Base-by-base conservation (phyloP, 306 rosid species). In the Dalbergia cochinchinensis region DNA sequence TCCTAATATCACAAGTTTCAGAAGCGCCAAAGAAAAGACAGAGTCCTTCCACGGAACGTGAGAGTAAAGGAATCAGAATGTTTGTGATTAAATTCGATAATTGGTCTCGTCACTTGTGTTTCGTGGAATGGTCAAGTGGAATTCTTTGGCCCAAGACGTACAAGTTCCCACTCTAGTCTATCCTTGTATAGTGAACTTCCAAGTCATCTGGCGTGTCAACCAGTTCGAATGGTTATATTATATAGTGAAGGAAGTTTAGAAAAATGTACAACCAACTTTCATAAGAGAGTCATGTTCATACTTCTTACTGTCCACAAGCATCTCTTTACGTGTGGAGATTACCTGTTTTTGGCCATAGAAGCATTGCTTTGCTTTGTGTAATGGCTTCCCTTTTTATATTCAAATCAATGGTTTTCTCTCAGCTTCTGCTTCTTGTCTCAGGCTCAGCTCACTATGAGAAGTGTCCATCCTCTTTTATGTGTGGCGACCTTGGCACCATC, bases 401-500 rank as follows among this genome's bases (percentile, higher is more conserved):
- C 0, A 62, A 22, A 13, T 69, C 69, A 12, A 19, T 50, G 57
- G 4, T 50, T 50, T 6, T 50, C 18, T 50, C 6, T 50, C 18
- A 50, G 16, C 16, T 50, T 50, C 7, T 50, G 57, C 7, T 50
- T 13, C 57, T 12, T 66, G 81, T 41, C 39, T 70, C 74, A 76
- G 81, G 22, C 39, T 70, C 74, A 76, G 82, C 70, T 71, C 14
- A 63, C 10, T 4, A 64, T 11, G 78, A 3, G 53, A 34, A 13
- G 31, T 82, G 85, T 69, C 78, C 85, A 16, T 4, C 41, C 16
- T 75, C 72, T 50, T 75, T 60, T 8, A 19, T 16, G 1, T 82
- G 85, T 60, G 81, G 81, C 26, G 0, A 4, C 22, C 77, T 75
- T 59, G 77, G 85, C 8, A 6, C 0, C 0, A 26, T 82, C 50